Percentiles rank a stretch among this genome's conserved stretches.
Evolutionary conservation across 768 basidiomycete genomes (phyloP).

Genomic region (Calocera cornea): DNA sequence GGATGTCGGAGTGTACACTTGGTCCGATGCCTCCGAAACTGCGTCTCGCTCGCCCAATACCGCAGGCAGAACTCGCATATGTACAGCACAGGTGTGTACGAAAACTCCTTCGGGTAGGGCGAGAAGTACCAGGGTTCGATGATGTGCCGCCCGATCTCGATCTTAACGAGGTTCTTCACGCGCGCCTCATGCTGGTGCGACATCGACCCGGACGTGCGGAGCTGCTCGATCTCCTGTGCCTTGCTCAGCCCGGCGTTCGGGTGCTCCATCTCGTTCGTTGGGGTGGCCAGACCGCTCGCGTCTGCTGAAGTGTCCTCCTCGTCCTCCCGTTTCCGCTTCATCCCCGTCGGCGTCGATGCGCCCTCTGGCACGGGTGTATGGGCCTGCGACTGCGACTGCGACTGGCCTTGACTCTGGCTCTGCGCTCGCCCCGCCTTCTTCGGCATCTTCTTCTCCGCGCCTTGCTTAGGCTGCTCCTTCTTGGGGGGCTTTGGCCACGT

Average conservation of each 20-base stretch:
- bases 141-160: conserved; percentile 92
- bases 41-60: conserved; percentile 81
- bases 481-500: conserved; percentile 76
- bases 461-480: conserved; percentile 44
- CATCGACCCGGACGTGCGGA: conserved; percentile 96
- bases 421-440: conserved; percentile 15
- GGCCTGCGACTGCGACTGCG: no score
- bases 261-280: conserved; percentile 40
- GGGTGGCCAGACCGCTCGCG: conserved; percentile 19
- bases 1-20: conserved; percentile 88
- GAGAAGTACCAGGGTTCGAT: conserved; percentile 99
- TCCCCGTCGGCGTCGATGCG: conserved; percentile 51
- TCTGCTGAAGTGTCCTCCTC: conserved; percentile 44
- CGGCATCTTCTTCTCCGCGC: conserved; percentile 19
- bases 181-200: conserved; percentile 96
- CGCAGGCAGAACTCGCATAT: conserved; percentile 97
- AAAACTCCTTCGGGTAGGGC: conserved; percentile 96
- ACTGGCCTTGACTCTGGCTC: no score
- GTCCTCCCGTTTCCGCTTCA: conserved; percentile 35
- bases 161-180: conserved; percentile 93
- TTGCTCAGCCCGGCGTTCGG: conserved; percentile 61
- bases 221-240: conserved; percentile 96
- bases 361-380: conserved; percentile 41
- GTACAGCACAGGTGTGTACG: conserved; percentile 86
- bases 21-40: conserved; percentile 79